phyloP scores from a whole-genome alignment of 331 rosid species.

The Saraca asoca region DNA sequence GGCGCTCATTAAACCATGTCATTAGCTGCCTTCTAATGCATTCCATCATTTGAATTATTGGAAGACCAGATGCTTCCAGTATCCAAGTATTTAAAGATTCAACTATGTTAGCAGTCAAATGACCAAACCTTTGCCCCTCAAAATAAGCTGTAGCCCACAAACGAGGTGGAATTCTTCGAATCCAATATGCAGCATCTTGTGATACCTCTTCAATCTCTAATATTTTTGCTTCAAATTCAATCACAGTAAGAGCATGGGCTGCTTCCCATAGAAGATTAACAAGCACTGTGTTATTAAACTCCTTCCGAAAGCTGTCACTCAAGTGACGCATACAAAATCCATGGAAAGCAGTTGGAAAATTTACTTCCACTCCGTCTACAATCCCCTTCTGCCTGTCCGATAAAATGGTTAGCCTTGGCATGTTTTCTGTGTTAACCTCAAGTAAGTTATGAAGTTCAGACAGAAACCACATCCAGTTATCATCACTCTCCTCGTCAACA shows the following conservation, averaged over 20 bases:
- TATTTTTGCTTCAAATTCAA: conserved; percentile 78
- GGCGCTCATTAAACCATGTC: conserved; percentile 91
- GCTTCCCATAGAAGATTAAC: conserved; percentile 88
- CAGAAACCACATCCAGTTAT: conserved; percentile 95
- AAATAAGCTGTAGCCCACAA: conserved; percentile 91
- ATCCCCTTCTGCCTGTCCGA: conserved; percentile 87
- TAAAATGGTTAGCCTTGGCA: conserved; percentile 89
- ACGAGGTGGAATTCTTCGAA: conserved; percentile 77
- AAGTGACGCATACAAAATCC: conserved; percentile 93
- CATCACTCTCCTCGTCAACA: conserved; percentile 90
- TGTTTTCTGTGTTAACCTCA: conserved; percentile 85
- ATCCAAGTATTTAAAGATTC: conserved; percentile 79
- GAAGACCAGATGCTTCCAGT: conserved; percentile 85
- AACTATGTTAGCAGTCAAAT: conserved; percentile 76
- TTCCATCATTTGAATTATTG: conserved; percentile 92
- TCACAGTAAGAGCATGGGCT: conserved; percentile 75
- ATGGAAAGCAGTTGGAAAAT: conserved; percentile 92
- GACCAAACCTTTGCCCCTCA: conserved; percentile 85
- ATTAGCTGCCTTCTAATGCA: conserved; percentile 91
- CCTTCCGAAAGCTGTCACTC: conserved; percentile 87
- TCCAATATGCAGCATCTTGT: conserved; percentile 90
- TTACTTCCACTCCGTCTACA: conserved; percentile 81
- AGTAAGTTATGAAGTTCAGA: conserved; percentile 84
- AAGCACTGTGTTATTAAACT: conserved; percentile 76
- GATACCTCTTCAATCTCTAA: conserved; percentile 80